Evolutionary conservation across 257 asterid genomes (phyloP).

Genomic region (Rhazya stricta): DNA sequence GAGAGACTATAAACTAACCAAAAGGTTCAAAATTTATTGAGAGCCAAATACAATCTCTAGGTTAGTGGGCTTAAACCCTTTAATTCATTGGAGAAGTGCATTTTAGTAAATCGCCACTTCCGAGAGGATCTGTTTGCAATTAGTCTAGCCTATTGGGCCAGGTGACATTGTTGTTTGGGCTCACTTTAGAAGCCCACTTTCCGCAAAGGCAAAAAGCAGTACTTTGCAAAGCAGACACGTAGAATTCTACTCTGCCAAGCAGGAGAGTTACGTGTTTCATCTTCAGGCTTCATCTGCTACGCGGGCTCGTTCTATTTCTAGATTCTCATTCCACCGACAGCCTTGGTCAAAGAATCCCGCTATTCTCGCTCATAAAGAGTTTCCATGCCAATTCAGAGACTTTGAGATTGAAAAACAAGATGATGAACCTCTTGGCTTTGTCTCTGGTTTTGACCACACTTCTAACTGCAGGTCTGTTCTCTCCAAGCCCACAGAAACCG

Average conservation of each 20-base stretch:
- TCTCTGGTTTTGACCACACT: slow-evolving; percentile 26
- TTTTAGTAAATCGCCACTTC: not conserved
- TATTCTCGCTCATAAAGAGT: not conserved
- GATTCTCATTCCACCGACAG: not conserved
- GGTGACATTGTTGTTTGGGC: too few species aligned
- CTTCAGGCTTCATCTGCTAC: not conserved
- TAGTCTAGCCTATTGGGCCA: not conserved
- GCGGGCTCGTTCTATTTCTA: not conserved
- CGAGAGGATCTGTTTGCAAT: not conserved
- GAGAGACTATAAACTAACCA: too few species aligned
- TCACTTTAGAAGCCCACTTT: not conserved
- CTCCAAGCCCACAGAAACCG: slow-evolving; percentile 16
- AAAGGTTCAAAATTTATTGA: too few species aligned
- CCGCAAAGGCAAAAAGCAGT: not conserved
- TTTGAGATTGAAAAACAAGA: not conserved
- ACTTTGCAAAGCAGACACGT: slow-evolving; percentile 3
- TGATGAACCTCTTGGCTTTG: slow-evolving; percentile 32
- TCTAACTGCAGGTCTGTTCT: slow-evolving; percentile 19
- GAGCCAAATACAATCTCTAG: too few species aligned
- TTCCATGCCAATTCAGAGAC: not conserved
- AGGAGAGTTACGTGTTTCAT: slow-evolving; percentile 2
- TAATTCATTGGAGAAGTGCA: not conserved
- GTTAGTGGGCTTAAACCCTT: not conserved
- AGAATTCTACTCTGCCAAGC: slow-evolving; percentile 1
- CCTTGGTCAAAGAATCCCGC: not conserved